Evolutionary conservation across 306 rosid genomes (phyloP), one percentile per base, ranked within the genome.

Genomic region (Crataegus laevigata): DNA sequence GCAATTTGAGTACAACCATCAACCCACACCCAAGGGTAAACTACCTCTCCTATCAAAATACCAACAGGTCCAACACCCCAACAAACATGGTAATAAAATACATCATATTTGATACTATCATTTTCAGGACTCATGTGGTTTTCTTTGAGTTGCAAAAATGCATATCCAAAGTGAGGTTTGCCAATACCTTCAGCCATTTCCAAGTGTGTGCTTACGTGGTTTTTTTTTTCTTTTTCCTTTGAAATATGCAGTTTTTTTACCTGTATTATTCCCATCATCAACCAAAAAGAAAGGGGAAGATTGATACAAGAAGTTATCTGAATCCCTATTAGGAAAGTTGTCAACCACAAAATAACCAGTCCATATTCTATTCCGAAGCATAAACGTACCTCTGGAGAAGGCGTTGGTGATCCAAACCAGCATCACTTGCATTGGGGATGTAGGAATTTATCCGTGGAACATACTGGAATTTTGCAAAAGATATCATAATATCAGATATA

Each of bases 351-450:
- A 52, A 47, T 62, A 59, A 26, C 3, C 61, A 67, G 34, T 57
- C 68, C 34, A 26, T 80, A 38, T 59, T 29, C 68, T 66, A 52
- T 54, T 68, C 50, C 15, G 64, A 66, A 75, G 77, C 36, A 68
- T 40, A 79, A 76, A 54, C 45, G 77, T 81, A 88, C 98, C 98
- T 91, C 80, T 94, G 89, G 72, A 84, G 85, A 78, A 91, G 96
- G 66, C 96, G 92, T 61, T 88, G 91, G 81, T 91, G 89, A 80
- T 94, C 98, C 87, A 87, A 82, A 80, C 91, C 88, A 29, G 96
- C 97, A 78, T 90, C 90, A 77, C 74, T 89, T 47, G 81, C 22
- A 78, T 81, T 88, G 68, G 96, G 97, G 75, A 94, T 79, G 87
- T 79, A 90, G 45, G 96, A 78, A 80, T 91, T 94, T 81, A 91